A percentile compares a stretch with the other conserved stretches of the same genome.
phyloP scores from a whole-genome alignment of 139 green algal genomes.

The Nannochloris sp. region DNA sequence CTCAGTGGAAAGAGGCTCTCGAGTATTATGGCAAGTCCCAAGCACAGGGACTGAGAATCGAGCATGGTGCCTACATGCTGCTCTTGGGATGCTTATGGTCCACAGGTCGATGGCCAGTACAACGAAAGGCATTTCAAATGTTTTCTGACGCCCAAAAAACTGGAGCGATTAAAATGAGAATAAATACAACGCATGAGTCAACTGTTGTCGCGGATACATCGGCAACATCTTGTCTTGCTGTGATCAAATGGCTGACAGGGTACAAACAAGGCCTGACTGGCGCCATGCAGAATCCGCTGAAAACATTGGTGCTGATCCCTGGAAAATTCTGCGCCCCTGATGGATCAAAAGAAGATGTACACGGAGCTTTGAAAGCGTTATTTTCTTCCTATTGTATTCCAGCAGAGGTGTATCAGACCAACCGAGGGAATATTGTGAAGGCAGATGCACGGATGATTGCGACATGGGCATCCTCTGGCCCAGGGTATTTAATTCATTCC shows the following conservation, averaged over 20 bases:
- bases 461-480: conserved; percentile 8
- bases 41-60: conserved; percentile 23
- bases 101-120: conserved; percentile 52
- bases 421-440: conserved; percentile 6
- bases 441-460: conserved; percentile 12
- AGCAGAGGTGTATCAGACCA: conserved; percentile 1
- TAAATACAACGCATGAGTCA: neutral
- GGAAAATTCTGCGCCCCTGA: conserved; percentile 20
- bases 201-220: conserved; percentile 14
- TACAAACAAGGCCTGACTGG: conserved; percentile 1
- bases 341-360: conserved; percentile 4
- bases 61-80: conserved; percentile 70
- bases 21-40: conserved; percentile 10
- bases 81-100: conserved; percentile 68
- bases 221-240: neutral
- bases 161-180: conserved; percentile 15
- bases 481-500: conserved; percentile 5
- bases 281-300: neutral
- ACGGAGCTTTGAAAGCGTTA: neutral
- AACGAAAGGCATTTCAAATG: conserved; percentile 22
- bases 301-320: conserved; percentile 5
- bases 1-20: conserved; percentile 22
- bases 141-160: conserved; percentile 2
- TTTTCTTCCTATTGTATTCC: conserved; percentile 13
- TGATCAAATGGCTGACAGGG: conserved; percentile 17